phyloP scores from a whole-genome alignment of 306 rosid genomes.

The Pterocarpus macrocarpus region DNA sequence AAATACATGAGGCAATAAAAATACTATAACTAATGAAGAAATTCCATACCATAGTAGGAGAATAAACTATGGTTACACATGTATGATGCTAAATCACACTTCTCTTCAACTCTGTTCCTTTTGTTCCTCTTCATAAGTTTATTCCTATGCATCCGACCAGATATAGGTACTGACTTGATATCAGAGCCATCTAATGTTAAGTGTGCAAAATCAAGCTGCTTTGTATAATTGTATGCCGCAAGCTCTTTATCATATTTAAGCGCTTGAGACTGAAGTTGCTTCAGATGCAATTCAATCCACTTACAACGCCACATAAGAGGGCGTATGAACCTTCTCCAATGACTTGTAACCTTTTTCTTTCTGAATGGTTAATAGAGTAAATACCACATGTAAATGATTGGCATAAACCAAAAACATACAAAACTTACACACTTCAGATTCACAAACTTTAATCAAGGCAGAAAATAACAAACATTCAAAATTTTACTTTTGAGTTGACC shows the following conservation, averaged over 20 bases:
- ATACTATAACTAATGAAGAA: constrained; percentile 24
- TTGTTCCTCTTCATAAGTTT: constrained; percentile 76
- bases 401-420: background rate
- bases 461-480: background rate
- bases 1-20: background rate
- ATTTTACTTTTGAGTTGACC: background rate
- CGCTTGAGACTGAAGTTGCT: constrained; percentile 65
- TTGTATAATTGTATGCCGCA: constrained; percentile 53
- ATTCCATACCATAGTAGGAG: constrained; percentile 68
- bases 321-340: constrained; percentile 75
- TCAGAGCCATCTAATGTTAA: constrained; percentile 50
- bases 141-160: constrained; percentile 52
- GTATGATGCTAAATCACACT: constrained; percentile 58
- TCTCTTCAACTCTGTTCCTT: constrained; percentile 73
- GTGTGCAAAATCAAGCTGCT: constrained; percentile 53
- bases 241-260: constrained; percentile 68
- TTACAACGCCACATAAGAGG: constrained; percentile 82
- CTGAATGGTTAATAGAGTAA: constrained; percentile 52
- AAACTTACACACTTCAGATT: background rate
- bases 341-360: constrained; percentile 68
- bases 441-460: background rate
- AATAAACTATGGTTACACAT: constrained; percentile 68
- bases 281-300: constrained; percentile 78
- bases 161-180: constrained; percentile 64
- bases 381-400: constrained; percentile 27